Evolutionary conservation across 1,139 yeast genomes (phyloP).

Genomic region (Kodamaea ohmeri): DNA sequence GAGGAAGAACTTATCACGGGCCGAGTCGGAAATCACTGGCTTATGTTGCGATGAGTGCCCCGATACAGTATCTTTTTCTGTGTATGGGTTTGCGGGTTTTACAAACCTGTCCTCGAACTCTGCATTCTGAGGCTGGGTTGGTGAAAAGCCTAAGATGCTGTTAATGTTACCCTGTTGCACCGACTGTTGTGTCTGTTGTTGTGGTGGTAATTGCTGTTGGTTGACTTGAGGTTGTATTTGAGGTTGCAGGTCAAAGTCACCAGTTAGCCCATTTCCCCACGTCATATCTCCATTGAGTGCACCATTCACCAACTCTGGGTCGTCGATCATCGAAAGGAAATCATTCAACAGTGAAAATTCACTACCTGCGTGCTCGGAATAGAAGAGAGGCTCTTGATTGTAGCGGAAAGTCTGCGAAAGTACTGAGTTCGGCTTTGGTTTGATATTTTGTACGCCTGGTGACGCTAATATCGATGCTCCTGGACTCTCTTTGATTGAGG

Average conservation of each 20-base stretch:
- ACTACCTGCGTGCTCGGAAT: conserved; percentile 89
- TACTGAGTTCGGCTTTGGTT: conserved; percentile 27
- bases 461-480: background rate
- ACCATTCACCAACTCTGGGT: conserved; percentile 62
- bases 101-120: conserved; percentile 11
- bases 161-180: conserved; percentile 18
- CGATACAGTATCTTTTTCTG: conserved; percentile 2
- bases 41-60: conserved; percentile 21
- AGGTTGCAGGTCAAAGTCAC: conserved; percentile 9
- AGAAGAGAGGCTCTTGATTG: conserved; percentile 74
- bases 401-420: conserved; percentile 46
- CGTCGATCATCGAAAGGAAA: conserved; percentile 86
- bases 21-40: conserved; percentile 69
- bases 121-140: conserved; percentile 17
- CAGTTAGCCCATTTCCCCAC: conserved; percentile 16
- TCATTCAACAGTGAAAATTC: conserved; percentile 90
- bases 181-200: conserved; percentile 3
- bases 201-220: conserved; percentile 6
- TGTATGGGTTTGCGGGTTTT: conserved; percentile 10
- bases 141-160: conserved; percentile 31
- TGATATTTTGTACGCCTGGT: conserved; percentile 5
- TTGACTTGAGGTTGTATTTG: conserved; percentile 6
- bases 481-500: conserved; percentile 6
- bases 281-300: conserved; percentile 41
- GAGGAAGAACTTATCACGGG: conserved; percentile 87